Percentiles rank a stretch among this genome's conserved stretches.
These are phyloP conservation scores for Solanum habrochaites DNA, from an alignment of 257 asterid genomes.

Conservation along the genomic window DNA sequence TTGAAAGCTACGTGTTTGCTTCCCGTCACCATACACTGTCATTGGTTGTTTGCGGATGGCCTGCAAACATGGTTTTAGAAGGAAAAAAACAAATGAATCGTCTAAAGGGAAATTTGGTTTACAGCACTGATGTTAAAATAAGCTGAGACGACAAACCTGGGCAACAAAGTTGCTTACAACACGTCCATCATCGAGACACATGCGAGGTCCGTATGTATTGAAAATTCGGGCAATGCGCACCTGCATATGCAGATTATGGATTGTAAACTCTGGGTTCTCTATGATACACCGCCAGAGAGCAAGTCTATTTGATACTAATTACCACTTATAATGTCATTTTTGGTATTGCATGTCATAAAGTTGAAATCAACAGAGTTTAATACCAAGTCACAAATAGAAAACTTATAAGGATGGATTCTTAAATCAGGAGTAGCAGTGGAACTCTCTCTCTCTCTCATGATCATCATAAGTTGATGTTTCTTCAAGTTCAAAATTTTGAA, in stretches of 20 bases:
- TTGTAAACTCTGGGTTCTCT: neutral
- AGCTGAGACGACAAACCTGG: constrained; percentile 45
- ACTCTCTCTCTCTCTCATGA: neutral
- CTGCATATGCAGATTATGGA: constrained; percentile 18
- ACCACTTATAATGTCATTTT: neutral
- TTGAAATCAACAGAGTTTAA: neutral
- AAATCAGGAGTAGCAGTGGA: neutral
- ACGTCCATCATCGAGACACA: constrained; percentile 98
- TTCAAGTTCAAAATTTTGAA: neutral
- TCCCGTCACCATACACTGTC: constrained; percentile 94
- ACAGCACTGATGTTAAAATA: neutral
- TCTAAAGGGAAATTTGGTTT: neutral
- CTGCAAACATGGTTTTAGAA: constrained; percentile 22
- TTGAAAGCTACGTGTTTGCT: constrained; percentile 93
- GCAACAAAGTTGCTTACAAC: constrained; percentile 97
- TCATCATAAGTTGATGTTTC: neutral
- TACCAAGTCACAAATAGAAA: neutral
- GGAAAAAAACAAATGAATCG: neutral
- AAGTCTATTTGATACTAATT: neutral
- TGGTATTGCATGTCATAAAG: neutral
- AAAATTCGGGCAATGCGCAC: constrained; percentile 97
- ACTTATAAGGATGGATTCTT: neutral
- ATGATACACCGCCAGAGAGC: neutral
- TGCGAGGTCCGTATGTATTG: constrained; percentile 96
- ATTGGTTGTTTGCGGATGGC: constrained; percentile 82